Conservation (phyloP, 2,329 filamentous ascomycete species). For the Zalaria sp. region DNA sequence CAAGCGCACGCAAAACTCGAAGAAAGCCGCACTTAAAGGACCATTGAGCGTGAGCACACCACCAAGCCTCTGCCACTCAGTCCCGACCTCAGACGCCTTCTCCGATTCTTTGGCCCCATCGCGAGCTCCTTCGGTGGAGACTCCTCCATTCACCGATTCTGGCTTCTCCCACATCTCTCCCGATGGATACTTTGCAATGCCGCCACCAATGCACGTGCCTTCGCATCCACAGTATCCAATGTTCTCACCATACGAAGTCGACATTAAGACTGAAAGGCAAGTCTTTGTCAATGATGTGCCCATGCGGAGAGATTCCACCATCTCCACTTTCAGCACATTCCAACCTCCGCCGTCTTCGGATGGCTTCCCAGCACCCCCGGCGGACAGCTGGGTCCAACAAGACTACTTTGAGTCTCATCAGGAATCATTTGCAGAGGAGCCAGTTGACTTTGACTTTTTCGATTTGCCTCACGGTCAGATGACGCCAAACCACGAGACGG, state of each 20-base stretch:
- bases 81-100: conserved; percentile 67
- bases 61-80: conserved; percentile 65
- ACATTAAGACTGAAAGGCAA: conserved; percentile 89
- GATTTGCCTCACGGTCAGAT: conserved; percentile 60
- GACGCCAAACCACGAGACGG: conserved; percentile 50
- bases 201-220: conserved; percentile 31
- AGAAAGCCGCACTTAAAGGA: conserved; percentile 54
- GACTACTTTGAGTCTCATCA: conserved; percentile 53
- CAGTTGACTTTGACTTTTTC: conserved; percentile 62
- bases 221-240: conserved; percentile 41
- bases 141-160: conserved; percentile 51
- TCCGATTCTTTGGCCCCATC: conserved; percentile 61
- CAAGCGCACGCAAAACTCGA: conserved; percentile 87
- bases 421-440: conserved; percentile 47
- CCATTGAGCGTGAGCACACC: conserved; percentile 46
- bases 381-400: conserved; percentile 58
- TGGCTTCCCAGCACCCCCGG: conserved; percentile 45
- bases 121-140: conserved; percentile 66
- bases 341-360: conserved; percentile 62
- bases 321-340: conserved; percentile 87
- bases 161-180: conserved; percentile 50
- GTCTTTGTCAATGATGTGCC: conserved; percentile 88
- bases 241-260: conserved; percentile 76
- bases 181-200: conserved; percentile 47
- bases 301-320: conserved; percentile 69